Base-by-base conservation (phyloP, 2,329 filamentous ascomycete species). In the Exophiala calicioides region DNA sequence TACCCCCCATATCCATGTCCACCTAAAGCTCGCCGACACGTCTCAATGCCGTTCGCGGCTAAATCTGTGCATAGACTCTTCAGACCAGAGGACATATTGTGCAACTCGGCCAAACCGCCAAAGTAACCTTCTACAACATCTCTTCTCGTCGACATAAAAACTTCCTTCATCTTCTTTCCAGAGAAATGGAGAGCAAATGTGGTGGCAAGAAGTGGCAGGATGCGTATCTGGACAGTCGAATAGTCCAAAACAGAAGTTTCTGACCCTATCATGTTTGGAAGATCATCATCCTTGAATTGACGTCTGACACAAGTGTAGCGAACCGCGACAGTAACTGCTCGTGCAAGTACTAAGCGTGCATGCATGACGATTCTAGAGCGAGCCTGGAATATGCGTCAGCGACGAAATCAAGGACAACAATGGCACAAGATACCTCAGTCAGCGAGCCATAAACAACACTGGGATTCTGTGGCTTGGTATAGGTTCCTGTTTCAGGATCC, bases 61-160 rank as follows among this genome's bases (percentile, higher is more conserved):
- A 80, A 84, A 9, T 80, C 84, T 52, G 82, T 87, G 19, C 81
- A 82, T 44, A 86, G 76, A 0, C 85, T 83, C 69, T 89, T 90
- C 33, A 89, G 71, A 29, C 84, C 85, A 58, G 84, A 89, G 2
- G 85, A 88, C 2, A 84, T 86, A 37, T 84, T 84, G 65, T 89
- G 86, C 37, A 89, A 69, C 61, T 89, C 85, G 0, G 86, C 84
- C 20, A 89, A 70, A 2, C 67, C 65, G 5, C 66, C 65, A 58
- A 76, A 76, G 53, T 77, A 66, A 3, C 74, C n/a, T n/a, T n/a
- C n/a, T n/a, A n/a, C 73, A 35, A 78, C 73, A 7, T 69, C 64
- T 6, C 67, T 62, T 30, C 73, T 59, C 2, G 72, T 72, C 10
- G 60, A 60, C 15, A 64, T 58, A 55, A 77, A 78, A 3, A 76